phyloP scores from a whole-genome alignment of 2,329 filamentous ascomycete genomes.

The Alternaria dauci region DNA sequence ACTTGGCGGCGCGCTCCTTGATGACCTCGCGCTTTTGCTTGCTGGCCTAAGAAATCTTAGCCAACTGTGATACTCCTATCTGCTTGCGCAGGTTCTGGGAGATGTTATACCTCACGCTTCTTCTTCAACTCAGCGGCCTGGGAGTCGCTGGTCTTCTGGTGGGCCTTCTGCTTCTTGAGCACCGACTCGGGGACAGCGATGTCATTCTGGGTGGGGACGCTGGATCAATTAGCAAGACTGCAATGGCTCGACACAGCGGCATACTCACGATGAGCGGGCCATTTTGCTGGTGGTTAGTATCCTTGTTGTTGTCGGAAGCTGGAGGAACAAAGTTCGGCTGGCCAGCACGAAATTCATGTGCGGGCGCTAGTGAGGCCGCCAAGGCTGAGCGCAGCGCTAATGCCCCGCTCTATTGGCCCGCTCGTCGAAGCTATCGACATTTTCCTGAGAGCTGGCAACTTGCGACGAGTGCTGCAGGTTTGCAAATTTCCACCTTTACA shows the following conservation, averaged over 20 bases:
- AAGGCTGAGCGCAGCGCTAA: constrained; percentile 25
- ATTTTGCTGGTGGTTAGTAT: constrained; percentile 50
- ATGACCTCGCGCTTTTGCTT: constrained; percentile 98
- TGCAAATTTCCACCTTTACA: constrained; percentile 9
- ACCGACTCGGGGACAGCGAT: constrained; percentile 98
- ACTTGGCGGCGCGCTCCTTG: constrained; percentile 99
- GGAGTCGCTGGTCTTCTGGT: constrained; percentile 97
- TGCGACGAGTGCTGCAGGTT: constrained; percentile 30
- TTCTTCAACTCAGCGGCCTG: constrained; percentile 80
- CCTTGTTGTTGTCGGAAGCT: constrained; percentile 41
- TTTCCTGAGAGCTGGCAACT: constrained; percentile 35
- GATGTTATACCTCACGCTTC: constrained; percentile 85
- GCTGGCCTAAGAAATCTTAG: constrained; percentile 75
- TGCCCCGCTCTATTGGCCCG: constrained; percentile 19
- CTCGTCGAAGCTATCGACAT: constrained; percentile 32
- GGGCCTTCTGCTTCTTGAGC: constrained; percentile 99
- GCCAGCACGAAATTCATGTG: constrained; percentile 34
- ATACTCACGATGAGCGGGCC: constrained; percentile 48
- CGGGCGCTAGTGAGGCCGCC: constrained; percentile 35
- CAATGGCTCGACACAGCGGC: not conserved
- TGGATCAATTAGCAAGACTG: constrained; percentile 38
- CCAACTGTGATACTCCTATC: constrained; percentile 51
- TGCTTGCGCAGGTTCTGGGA: constrained; percentile 48
- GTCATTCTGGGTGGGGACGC: constrained; percentile 93
- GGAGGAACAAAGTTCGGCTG: constrained; percentile 26